These are phyloP conservation scores for Colletotrichum eremochloae DNA, from an alignment of 2,329 filamentous ascomycete genomes.

Conservation along the genomic window DNA sequence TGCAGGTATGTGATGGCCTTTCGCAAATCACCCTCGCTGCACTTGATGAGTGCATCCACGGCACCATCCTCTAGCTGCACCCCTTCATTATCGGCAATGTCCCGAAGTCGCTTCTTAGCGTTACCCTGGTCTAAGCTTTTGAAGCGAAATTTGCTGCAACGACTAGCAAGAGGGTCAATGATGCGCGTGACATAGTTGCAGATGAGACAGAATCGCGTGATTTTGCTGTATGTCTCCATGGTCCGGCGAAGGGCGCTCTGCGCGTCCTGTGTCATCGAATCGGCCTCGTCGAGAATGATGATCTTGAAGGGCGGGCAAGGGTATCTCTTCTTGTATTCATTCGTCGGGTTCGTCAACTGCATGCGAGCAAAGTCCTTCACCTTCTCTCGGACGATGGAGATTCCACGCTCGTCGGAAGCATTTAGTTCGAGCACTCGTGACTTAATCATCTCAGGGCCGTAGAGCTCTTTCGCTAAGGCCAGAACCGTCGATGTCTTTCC, in stretches of 20 bases:
- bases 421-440: conserved; percentile 98
- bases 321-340: conserved; percentile 77
- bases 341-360: conserved; percentile 87
- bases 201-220: conserved; percentile 96
- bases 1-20: conserved; percentile 98
- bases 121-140: conserved; percentile 93
- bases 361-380: conserved; percentile 98
- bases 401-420: conserved; percentile 98
- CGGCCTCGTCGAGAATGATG: conserved; percentile 97
- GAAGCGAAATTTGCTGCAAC: conserved; percentile 98
- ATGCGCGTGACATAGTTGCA: conserved; percentile 99
- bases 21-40: conserved; percentile 92
- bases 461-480: conserved; percentile 96
- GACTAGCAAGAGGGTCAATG: conserved; percentile 92
- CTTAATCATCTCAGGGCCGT: conserved; percentile 93
- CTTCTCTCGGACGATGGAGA: conserved; percentile 96
- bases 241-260: conserved; percentile 92
- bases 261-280: conserved; percentile 99
- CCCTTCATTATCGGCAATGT: conserved; percentile 85
- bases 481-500: conserved; percentile 99
- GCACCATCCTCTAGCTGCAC: conserved; percentile 84
- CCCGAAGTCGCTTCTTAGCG: conserved; percentile 80
- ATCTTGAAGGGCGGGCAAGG: conserved; percentile 99
- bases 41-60: conserved; percentile 85
- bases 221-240: conserved; percentile 98